Conservation (phyloP, 2,329 filamentous ascomycete genomes). For the Alternaria novae-zelandiae region DNA sequence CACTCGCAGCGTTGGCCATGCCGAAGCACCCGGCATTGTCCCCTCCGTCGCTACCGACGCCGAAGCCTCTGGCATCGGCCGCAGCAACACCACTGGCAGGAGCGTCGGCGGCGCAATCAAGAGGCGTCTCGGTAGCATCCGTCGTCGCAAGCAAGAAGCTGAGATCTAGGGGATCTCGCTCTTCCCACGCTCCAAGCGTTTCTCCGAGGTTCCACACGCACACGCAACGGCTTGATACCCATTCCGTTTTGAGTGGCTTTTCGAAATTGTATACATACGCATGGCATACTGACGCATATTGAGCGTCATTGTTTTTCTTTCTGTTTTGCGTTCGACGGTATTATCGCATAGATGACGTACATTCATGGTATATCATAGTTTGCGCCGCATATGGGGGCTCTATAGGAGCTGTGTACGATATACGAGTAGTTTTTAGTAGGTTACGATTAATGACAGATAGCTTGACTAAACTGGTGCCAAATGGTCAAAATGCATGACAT, state of each 20-base stretch:
- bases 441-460: background rate
- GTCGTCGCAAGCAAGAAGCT: constrained; percentile 43
- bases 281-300: background rate
- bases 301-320: background rate
- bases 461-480: too few relatives aligned
- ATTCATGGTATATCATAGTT: background rate
- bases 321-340: background rate
- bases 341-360: background rate
- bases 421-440: background rate
- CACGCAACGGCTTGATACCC: background rate
- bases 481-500: background rate
- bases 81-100: constrained; percentile 48
- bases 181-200: background rate
- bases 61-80: constrained; percentile 34
- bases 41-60: constrained; percentile 38
- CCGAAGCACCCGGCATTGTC: constrained; percentile 27
- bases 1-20: constrained; percentile 46
- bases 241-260: background rate
- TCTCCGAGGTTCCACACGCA: background rate
- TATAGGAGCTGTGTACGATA: background rate
- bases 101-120: constrained; percentile 50
- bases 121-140: constrained; percentile 56
- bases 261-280: constrained; percentile 4
- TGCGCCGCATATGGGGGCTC: background rate
- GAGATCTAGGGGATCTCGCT: constrained; percentile 25